phyloP scores from a whole-genome alignment of 345 rosid species.

The Aurinia saxatilis region DNA sequence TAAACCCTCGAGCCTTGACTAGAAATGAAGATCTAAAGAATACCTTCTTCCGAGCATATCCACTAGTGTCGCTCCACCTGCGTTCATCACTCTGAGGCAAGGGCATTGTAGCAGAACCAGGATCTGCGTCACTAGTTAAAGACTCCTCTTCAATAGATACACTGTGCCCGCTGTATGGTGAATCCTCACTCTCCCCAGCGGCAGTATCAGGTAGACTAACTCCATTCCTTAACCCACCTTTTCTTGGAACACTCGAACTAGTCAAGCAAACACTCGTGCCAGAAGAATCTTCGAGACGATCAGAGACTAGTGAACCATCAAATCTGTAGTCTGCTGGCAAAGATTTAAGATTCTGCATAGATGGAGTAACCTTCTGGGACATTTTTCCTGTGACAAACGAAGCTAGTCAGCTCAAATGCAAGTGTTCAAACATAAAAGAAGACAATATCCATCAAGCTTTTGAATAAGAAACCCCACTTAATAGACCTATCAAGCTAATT shows the following conservation, averaged over 20 bases:
- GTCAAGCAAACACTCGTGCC: slow-evolving; percentile 12
- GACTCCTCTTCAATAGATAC: slow-evolving; percentile 45
- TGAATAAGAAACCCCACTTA: slow-evolving; percentile 45
- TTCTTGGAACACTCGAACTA: slow-evolving; percentile 35
- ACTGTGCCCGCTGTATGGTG: slow-evolving; percentile 54
- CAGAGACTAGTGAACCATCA: slow-evolving; percentile 43
- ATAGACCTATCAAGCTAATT: slow-evolving; percentile 34
- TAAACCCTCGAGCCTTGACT: neutral
- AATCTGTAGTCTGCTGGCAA: slow-evolving; percentile 62
- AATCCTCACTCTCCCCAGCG: slow-evolving; percentile 50
- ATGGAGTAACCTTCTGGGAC: slow-evolving; percentile 48
- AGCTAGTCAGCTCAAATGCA: slow-evolving; percentile 21
- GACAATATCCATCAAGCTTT: slow-evolving; percentile 39
- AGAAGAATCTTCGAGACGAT: slow-evolving; percentile 28
- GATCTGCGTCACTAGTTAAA: slow-evolving; percentile 37
- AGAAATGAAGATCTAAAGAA: neutral
- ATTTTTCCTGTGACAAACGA: slow-evolving; percentile 42
- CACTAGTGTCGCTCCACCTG: slow-evolving; percentile 72
- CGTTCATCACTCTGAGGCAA: slow-evolving; percentile 44
- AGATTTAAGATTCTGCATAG: slow-evolving; percentile 59
- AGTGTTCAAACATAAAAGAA: slow-evolving; percentile 10
- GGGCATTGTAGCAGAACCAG: slow-evolving; percentile 37
- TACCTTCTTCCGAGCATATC: slow-evolving; percentile 80
- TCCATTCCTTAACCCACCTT: slow-evolving; percentile 31
- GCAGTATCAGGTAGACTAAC: slow-evolving; percentile 31